Evolutionary conservation across 345 rosid species (phyloP).

Genomic region (Viola odorata): DNA sequence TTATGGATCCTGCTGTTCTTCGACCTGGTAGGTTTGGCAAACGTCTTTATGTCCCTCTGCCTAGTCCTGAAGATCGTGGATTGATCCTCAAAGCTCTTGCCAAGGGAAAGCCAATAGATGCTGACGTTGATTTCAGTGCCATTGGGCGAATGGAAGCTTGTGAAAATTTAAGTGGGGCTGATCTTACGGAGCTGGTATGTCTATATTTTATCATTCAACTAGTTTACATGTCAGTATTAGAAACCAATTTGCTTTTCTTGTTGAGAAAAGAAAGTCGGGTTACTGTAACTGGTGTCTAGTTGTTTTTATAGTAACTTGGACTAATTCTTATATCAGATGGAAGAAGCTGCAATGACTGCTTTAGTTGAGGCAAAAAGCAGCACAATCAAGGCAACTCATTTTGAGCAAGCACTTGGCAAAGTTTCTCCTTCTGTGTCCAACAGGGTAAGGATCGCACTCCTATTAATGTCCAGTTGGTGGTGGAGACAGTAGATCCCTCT

Average conservation of each 20-base stretch:
- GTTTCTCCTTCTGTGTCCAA: conserved; percentile 58
- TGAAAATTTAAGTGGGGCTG: conserved; percentile 84
- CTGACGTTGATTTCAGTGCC: conserved; percentile 56
- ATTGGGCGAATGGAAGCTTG: conserved; percentile 64
- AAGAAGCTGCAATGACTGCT: conserved; percentile 70
- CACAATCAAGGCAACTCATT: conserved; percentile 35
- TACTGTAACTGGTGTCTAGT: too few relatives aligned
- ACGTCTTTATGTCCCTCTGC: conserved; percentile 77
- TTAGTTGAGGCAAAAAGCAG: conserved; percentile 38
- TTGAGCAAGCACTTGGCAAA: conserved; percentile 50
- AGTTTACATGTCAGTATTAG: neutral
- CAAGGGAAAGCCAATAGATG: conserved; percentile 68
- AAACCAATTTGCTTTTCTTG: too few relatives aligned
- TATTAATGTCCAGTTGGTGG: neutral
- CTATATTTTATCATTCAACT: neutral
- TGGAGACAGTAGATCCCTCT: neutral
- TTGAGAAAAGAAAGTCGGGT: too few relatives aligned
- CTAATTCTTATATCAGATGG: conserved; percentile 36
- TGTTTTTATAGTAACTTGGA: too few relatives aligned
- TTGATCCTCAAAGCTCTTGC: conserved; percentile 71
- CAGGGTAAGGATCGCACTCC: conserved; percentile 28
- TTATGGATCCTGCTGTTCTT: conserved; percentile 73
- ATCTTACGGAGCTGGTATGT: conserved; percentile 78
- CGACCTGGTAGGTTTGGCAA: conserved; percentile 95
- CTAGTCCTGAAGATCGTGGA: conserved; percentile 68